Conservation (phyloP, 2,329 filamentous ascomycete genomes). For the Eurotiales sp. region DNA sequence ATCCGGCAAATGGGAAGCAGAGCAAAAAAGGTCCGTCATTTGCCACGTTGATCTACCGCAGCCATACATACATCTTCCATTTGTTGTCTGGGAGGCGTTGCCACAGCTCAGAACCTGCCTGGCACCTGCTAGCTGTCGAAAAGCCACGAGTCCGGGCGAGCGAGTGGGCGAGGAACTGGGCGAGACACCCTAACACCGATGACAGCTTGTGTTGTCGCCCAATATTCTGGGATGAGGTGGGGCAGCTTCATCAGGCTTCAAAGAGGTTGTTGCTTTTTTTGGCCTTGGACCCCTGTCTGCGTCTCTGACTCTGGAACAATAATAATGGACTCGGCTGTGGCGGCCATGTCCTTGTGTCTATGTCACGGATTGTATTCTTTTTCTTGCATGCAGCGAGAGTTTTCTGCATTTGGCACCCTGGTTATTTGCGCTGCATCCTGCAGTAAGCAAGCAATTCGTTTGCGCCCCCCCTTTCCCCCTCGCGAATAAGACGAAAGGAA, state of each 20-base stretch:
- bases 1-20: constrained; percentile 3
- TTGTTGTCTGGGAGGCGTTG: not conserved
- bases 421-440: not conserved
- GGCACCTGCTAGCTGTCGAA: too few relatives aligned
- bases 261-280: constrained; percentile 1
- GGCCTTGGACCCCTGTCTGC: not conserved
- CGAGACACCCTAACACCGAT: not conserved
- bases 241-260: constrained; percentile 13
- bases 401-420: not conserved
- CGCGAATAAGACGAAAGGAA: not conserved
- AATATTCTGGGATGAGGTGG: constrained; percentile 8
- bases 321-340: constrained; percentile 1
- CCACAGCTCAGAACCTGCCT: too few relatives aligned
- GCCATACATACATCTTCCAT: not conserved
- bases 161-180: too few relatives aligned
- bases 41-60: constrained; percentile 9
- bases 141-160: constrained; percentile 11
- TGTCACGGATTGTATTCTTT: not conserved
- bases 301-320: not conserved
- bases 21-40: not conserved
- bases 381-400: constrained; percentile 2
- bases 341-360: too few relatives aligned
- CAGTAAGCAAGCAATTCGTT: not conserved
- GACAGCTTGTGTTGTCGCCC: constrained; percentile 9
- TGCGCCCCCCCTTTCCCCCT: too few relatives aligned